These are phyloP conservation scores for Stylonectria norvegica DNA, from an alignment of 2,329 filamentous ascomycete species.

Conservation along the genomic window DNA sequence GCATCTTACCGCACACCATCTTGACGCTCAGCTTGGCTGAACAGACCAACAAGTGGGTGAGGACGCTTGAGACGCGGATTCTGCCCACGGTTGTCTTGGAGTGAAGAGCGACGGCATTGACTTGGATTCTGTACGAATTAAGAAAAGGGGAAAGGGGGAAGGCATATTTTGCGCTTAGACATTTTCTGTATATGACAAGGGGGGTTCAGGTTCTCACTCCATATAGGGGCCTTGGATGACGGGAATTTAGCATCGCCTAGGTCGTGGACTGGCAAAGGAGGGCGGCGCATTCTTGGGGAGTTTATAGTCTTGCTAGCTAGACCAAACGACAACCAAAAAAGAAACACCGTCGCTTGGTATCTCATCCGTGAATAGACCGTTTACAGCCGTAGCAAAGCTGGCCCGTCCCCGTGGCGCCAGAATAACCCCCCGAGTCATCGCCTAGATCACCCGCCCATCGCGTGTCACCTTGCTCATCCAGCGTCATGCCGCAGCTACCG, in stretches of 20 bases:
- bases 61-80: conserved; percentile 65
- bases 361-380: conserved; percentile 56
- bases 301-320: conserved; percentile 20
- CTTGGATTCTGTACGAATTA: not conserved
- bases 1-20: conserved; percentile 94
- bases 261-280: conserved; percentile 24
- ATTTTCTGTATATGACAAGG: conserved; percentile 14
- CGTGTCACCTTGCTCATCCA: conserved; percentile 61
- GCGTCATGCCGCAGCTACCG: conserved; percentile 65
- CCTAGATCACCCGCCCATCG: conserved; percentile 62
- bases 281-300: conserved; percentile 23
- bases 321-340: conserved; percentile 13
- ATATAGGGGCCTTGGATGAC: conserved; percentile 14
- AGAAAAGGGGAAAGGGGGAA: conserved; percentile 1
- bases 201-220: conserved; percentile 6
- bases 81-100: conserved; percentile 40
- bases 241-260: conserved; percentile 19
- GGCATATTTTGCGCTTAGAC: not conserved
- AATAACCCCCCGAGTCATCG: conserved; percentile 31
- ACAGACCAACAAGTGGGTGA: conserved; percentile 92
- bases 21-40: conserved; percentile 89
- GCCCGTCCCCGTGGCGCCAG: conserved; percentile 8
- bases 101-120: not conserved
- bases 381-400: conserved; percentile 71
- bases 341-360: conserved; percentile 3